These are phyloP conservation scores for Coffea eugenioides DNA, from an alignment of 257 asterid species.

Conservation along the genomic window DNA sequence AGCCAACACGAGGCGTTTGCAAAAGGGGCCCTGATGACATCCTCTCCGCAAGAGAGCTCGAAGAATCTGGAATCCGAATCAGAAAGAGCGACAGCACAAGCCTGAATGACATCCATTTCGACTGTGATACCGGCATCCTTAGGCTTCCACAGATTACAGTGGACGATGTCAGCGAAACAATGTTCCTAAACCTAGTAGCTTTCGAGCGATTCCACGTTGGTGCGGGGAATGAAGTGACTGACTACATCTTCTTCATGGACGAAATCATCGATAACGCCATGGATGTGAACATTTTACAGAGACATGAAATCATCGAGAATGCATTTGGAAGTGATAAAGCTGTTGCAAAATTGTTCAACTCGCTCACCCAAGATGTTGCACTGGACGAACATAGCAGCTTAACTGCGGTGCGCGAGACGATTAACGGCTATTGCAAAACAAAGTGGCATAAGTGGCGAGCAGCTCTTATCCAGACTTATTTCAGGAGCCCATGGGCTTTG, in stretches of 20 bases:
- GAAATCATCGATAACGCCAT: slow-evolving; percentile 41
- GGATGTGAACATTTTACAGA: slow-evolving; percentile 54
- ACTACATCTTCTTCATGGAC: slow-evolving; percentile 60
- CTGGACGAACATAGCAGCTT: slow-evolving; percentile 43
- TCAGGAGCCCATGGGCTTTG: slow-evolving; percentile 56
- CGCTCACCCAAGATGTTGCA: slow-evolving; percentile 44
- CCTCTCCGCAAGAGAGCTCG: slow-evolving; percentile 54
- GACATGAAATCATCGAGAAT: slow-evolving; percentile 41
- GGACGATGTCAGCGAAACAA: slow-evolving; percentile 43
- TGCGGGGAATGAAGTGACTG: slow-evolving; percentile 52
- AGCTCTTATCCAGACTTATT: slow-evolving; percentile 47
- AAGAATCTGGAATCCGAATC: slow-evolving; percentile 54
- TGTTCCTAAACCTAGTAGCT: slow-evolving; percentile 52
- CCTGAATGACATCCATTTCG: slow-evolving; percentile 50
- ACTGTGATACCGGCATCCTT: slow-evolving; percentile 29
- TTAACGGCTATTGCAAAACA: slow-evolving; percentile 44
- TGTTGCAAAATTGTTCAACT: slow-evolving; percentile 52
- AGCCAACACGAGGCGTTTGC: neutral
- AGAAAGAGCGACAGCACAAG: slow-evolving; percentile 28
- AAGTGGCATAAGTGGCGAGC: slow-evolving; percentile 36
- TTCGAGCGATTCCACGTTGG: slow-evolving; percentile 55
- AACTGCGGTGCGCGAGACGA: slow-evolving; percentile 30
- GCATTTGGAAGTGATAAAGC: slow-evolving; percentile 57
- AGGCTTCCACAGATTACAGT: slow-evolving; percentile 44
- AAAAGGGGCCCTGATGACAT: slow-evolving; percentile 14